Conservation (phyloP, 495 filamentous ascomycete species). For the Aspergillus panamensis region DNA sequence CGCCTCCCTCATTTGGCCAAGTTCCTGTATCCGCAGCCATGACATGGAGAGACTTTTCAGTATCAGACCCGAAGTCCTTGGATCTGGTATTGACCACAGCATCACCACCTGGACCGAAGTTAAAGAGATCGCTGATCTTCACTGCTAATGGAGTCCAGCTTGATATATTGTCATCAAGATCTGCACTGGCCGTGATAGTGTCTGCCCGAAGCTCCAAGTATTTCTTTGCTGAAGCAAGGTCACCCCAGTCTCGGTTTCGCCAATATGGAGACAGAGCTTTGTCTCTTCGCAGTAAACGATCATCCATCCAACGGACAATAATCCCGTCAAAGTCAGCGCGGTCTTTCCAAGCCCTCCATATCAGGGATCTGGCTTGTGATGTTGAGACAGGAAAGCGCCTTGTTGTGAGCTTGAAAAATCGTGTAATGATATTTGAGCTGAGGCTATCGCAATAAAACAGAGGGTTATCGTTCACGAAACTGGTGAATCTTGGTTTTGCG, state of each 20-base stretch:
- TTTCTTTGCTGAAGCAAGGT: conserved; percentile 50
- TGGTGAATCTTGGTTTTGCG: conserved; percentile 51
- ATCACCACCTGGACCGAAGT: conserved; percentile 63
- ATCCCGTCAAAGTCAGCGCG: conserved; percentile 56
- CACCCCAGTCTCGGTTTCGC: conserved; percentile 52
- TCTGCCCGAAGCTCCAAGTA: conserved; percentile 55
- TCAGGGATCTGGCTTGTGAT: conserved; percentile 54
- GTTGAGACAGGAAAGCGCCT: conserved; percentile 54
- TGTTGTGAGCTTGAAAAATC: conserved; percentile 45
- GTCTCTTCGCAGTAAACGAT: conserved; percentile 55
- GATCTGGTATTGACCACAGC: conserved; percentile 43
- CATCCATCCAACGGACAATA: conserved; percentile 62
- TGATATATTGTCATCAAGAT: conserved; percentile 57
- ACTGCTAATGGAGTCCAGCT: conserved; percentile 59
- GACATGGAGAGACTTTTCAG: conserved; percentile 54
- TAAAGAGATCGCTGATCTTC: conserved; percentile 60
- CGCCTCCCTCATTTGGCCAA: conserved; percentile 65
- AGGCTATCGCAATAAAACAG: conserved; percentile 50
- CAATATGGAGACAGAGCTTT: conserved; percentile 55
- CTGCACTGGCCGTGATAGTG: conserved; percentile 57
- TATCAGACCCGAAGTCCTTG: conserved; percentile 47
- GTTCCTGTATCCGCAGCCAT: conserved; percentile 62
- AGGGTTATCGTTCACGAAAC: conserved; percentile 56
- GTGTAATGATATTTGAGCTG: conserved; percentile 43
- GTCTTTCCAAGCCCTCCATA: conserved; percentile 66